Base-by-base conservation (phyloP, 441 rosid genomes). In the Syzygium malaccense region DNA sequence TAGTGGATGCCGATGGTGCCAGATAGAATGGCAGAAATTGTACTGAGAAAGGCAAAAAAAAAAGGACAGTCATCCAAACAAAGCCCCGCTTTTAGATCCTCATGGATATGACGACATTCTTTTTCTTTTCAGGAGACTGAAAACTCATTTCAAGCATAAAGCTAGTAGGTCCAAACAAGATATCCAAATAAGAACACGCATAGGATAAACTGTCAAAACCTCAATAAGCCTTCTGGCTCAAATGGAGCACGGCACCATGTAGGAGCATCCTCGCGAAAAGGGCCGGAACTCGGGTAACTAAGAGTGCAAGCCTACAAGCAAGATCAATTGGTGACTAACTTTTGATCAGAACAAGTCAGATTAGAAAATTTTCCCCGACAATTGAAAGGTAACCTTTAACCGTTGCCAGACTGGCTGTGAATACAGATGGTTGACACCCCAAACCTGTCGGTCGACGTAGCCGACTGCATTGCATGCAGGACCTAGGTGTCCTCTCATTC, bases 381-480 rank as follows among this genome's bases (percentile, higher is more conserved):
- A 84, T 25, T 18, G 11, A 32, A 15, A 33, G 79, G 89, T 53
- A 66, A 94, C 97, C 94, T 95, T 93, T 20, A 94, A 89, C 53
- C 97, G 94, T 56, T 75, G 88, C 97, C 96, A 93, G 88, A 93
- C 97, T 4, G 96, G 97, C 26, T 1, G 55, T 2, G 45, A 32
- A 88, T 95, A 95, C 51, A 95, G 91, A 93, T 95, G 97, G 88
- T 94, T 94, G 37, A 95, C 14, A n/a, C 96, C 96, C 97, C 95
- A 94, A 87, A 94, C 93, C 87, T 91, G 89, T 71, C 96, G 87
- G 88, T 95, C 97, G 10, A 95, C 93, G 41, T 91, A 91, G 53
- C 96, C 96, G 55, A 94, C 96, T n/a, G 96, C 95, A 86, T 95
- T 94, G 92, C 97, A 95, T 25, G 95, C 97, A 7, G 96, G 96